Percentiles rank a stretch among this genome's conserved stretches.
Conservation (phyloP, 2,329 filamentous ascomycete genomes). For the Sarocladiaceae sp. region DNA sequence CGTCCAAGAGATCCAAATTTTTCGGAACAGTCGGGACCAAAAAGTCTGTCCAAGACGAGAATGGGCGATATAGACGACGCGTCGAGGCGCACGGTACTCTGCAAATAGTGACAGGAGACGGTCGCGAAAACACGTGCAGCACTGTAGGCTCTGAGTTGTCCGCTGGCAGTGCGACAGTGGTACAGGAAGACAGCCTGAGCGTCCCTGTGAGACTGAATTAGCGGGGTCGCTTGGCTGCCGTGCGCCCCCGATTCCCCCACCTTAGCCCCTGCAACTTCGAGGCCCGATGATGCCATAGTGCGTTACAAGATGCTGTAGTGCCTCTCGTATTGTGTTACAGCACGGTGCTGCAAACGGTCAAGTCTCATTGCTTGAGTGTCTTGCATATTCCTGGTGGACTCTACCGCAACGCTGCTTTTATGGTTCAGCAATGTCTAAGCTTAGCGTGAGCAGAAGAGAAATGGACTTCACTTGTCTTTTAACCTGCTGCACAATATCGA, state of each 20-base stretch:
- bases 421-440: no score
- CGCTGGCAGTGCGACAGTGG: no score
- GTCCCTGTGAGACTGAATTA: not conserved
- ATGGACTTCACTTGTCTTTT: no score
- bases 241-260: not conserved
- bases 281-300: slow-evolving; percentile 8
- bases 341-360: not conserved
- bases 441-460: no score
- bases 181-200: not conserved
- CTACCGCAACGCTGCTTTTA: no score
- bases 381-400: not conserved
- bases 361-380: slow-evolving; percentile 1
- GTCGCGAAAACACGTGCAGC: slow-evolving; percentile 7
- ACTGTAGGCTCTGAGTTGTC: no score
- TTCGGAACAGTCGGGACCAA: no score
- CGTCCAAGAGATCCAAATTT: no score
- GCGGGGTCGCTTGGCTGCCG: not conserved
- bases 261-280: not conserved
- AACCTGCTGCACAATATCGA: no score
- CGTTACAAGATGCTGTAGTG: not conserved
- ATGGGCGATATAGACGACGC: not conserved
- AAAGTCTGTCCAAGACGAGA: no score
- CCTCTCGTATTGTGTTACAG: not conserved
- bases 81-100: not conserved
- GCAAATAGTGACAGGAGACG: not conserved